A percentile compares a stretch with the other conserved stretches of the same genome.
phyloP scores from a whole-genome alignment of 1,284 basidiomycete species.

The Inonotus hispidus region DNA sequence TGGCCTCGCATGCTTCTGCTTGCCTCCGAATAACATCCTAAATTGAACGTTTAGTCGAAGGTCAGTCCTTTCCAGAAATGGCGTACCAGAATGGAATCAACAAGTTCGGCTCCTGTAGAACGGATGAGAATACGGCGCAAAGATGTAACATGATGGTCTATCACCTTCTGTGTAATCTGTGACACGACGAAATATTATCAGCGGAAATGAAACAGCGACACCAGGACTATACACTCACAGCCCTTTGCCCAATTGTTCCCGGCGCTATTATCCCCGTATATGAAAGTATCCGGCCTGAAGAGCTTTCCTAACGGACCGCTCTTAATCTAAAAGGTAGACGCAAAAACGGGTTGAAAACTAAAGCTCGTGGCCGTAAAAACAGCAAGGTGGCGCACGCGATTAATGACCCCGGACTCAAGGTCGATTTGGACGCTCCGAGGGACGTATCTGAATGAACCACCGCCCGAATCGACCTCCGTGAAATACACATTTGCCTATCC shows the following conservation, averaged over 20 bases:
- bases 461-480: slow-evolving; percentile 46
- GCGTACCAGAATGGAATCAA: slow-evolving; percentile 75
- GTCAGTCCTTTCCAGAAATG: not conserved
- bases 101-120: slow-evolving; percentile 77
- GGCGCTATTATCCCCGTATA: slow-evolving; percentile 71
- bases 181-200: slow-evolving; percentile 10
- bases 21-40: slow-evolving; percentile 71
- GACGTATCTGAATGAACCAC: slow-evolving; percentile 66
- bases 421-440: slow-evolving; percentile 92
- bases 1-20: slow-evolving; percentile 76
- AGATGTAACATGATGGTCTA: slow-evolving; percentile 4
- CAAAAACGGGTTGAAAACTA: not conserved
- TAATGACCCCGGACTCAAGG: slow-evolving; percentile 86
- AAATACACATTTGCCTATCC: slow-evolving; percentile 70
- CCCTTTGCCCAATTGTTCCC: slow-evolving; percentile 95
- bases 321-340: slow-evolving; percentile 42
- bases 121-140: not conserved
- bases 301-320: slow-evolving; percentile 67
- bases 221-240: slow-evolving; percentile 45
- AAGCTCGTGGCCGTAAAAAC: not conserved
- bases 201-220: not conserved
- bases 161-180: slow-evolving; percentile 82
- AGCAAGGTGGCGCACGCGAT: slow-evolving; percentile 48
- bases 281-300: slow-evolving; percentile 87
- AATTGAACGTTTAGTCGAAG: slow-evolving; percentile 3